Base-by-base conservation (phyloP, 2,329 filamentous ascomycete genomes). In the Tympanopsis confertula region DNA sequence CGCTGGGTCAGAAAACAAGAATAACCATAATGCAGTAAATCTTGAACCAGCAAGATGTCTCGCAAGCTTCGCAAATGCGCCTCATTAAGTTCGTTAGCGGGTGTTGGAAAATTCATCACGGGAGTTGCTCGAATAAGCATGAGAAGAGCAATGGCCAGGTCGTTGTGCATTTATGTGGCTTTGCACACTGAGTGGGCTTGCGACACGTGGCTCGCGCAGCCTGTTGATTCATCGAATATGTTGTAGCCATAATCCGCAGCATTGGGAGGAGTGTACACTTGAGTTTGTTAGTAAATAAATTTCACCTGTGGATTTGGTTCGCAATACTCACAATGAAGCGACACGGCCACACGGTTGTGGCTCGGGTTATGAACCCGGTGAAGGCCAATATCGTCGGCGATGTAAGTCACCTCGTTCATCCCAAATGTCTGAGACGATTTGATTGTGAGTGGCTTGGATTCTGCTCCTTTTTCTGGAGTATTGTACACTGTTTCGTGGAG, bases 321-420 rank as follows among this genome's bases (percentile, higher is more conserved):
- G 30, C 7, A 18, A 33, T 33, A 33, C 30, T 33, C 17, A 33
- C 30, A 18, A 15, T 33, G 30, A 12, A 33, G 17, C 15, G 30
- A 33, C 10, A 33, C 30, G 15, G 30, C 30, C 7, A 18, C 7
- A 15, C 17, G 10, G 15, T 33, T 13, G 7, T 10, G 30, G 15
- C 17, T 15, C 10, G 30, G 30, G 30, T 33, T 33, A 7, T 10
- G 17, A 7, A 33, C 17, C 15, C 17, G 10, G 15, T 33, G 30
- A 18, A 33, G 30, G 15, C 30, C 30, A 10, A 39, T 24, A 12
- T 39, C 14, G 20, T 39, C 38, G 32, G 32, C 20, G 13, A 39
- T 39, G 38, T 39, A 39, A 13, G 38, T 30, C 4, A 39, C 38
- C 19, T 39, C 17, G 35, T 39, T 37, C 20, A 18, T 17, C 10